phyloP scores from a whole-genome alignment of 192 early-diverging fungal genomes.

The Helicostylum pulchrum region DNA sequence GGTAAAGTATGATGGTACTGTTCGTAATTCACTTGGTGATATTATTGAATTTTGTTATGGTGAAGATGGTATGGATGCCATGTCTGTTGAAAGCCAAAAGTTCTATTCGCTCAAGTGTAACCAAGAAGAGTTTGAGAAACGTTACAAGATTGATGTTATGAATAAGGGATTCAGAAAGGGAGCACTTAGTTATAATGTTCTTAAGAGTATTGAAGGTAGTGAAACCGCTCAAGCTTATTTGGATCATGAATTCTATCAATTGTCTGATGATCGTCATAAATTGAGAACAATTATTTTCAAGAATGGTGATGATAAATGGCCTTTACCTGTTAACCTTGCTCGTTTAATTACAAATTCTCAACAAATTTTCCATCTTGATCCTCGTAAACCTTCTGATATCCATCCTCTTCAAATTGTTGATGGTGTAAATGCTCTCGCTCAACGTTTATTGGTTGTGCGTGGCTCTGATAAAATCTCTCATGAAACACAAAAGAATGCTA shows the following conservation, averaged over 20 bases:
- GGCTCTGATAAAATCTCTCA: conserved; percentile 83
- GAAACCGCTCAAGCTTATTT: conserved; percentile 74
- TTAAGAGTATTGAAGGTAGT: conserved; percentile 74
- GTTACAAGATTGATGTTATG: conserved; percentile 81
- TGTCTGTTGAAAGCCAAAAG: conserved; percentile 78
- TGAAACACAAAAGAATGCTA: conserved; percentile 92
- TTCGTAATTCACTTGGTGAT: conserved; percentile 92
- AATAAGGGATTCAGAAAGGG: conserved; percentile 68
- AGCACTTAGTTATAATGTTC: conserved; percentile 81
- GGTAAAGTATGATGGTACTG: conserved; percentile 97
- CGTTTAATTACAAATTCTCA: conserved; percentile 90
- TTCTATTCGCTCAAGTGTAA: conserved; percentile 67
- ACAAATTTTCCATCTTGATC: conserved; percentile 83
- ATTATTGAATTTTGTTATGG: conserved; percentile 98
- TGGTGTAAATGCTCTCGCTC: conserved; percentile 65
- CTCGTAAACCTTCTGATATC: conserved; percentile 77
- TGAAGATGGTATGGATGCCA: conserved; percentile 95
- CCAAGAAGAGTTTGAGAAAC: conserved; percentile 70
- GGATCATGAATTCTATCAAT: conserved; percentile 85
- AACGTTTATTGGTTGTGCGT: conserved; percentile 75
- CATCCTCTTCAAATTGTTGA: conserved; percentile 80
- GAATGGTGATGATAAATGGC: conserved; percentile 71
- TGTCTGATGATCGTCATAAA: conserved; percentile 70
- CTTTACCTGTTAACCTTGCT: conserved; percentile 87
- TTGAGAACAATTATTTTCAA: conserved; percentile 81